Percentiles rank a stretch among this genome's conserved stretches.
phyloP scores from a whole-genome alignment of 345 rosid species.

The Diplotaxis tenuifolia region DNA sequence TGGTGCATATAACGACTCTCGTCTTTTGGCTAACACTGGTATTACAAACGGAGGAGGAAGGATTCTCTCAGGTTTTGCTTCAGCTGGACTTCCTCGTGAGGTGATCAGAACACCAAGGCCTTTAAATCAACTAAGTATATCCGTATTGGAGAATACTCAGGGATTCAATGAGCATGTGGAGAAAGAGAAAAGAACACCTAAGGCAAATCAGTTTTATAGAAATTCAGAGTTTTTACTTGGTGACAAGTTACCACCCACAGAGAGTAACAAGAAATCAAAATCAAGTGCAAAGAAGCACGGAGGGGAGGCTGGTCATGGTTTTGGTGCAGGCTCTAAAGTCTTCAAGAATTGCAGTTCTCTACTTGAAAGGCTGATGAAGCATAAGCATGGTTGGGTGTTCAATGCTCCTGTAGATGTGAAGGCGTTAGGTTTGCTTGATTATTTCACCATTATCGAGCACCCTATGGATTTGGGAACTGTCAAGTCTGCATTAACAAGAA shows the following conservation, averaged over 20 bases:
- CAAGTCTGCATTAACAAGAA: constrained; percentile 64
- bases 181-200: constrained; percentile 97
- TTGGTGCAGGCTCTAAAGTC: constrained; percentile 53
- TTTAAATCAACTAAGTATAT: constrained; percentile 64
- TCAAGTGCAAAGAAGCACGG: constrained; percentile 74
- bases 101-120: constrained; percentile 69
- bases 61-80: constrained; percentile 60
- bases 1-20: constrained; percentile 46
- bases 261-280: constrained; percentile 91
- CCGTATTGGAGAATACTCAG: constrained; percentile 68
- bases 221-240: constrained; percentile 95
- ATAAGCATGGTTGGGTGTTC: constrained; percentile 95
- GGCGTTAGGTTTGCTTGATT: constrained; percentile 81
- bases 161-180: constrained; percentile 66
- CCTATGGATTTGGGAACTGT: constrained; percentile 98
- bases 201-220: constrained; percentile 91
- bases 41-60: constrained; percentile 56
- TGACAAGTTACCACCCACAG: constrained; percentile 96
- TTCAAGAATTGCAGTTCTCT: constrained; percentile 70
- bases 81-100: constrained; percentile 53
- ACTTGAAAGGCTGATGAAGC: constrained; percentile 93
- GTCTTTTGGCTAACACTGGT: constrained; percentile 34
- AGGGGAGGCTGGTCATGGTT: constrained; percentile 56
- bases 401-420: constrained; percentile 87
- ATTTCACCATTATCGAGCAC: constrained; percentile 69